A percentile compares a stretch with the other conserved stretches of the same genome.
Conservation (phyloP, 2,329 filamentous ascomycete genomes). For the Endoconidiophora laricicola region DNA sequence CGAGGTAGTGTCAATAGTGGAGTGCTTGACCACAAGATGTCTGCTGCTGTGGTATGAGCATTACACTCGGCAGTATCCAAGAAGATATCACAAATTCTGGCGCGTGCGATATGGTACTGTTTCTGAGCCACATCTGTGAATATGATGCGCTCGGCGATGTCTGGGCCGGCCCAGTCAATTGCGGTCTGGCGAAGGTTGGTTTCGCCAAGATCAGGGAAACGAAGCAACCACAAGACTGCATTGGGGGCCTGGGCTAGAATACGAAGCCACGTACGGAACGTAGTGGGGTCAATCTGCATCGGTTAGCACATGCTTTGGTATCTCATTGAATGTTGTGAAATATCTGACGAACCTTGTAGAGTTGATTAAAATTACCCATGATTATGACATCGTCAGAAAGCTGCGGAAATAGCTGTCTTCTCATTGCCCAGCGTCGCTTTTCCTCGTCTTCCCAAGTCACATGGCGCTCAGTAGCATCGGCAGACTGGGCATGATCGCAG, state of each 20-base stretch:
- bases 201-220: constrained; percentile 88
- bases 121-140: constrained; percentile 98
- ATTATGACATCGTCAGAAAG: constrained; percentile 75
- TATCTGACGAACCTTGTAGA: constrained; percentile 68
- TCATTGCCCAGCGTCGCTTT: constrained; percentile 71
- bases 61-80: constrained; percentile 97
- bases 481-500: constrained; percentile 88
- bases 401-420: constrained; percentile 75
- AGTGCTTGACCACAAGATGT: constrained; percentile 91
- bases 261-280: constrained; percentile 87
- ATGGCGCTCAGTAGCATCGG: constrained; percentile 48
- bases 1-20: constrained; percentile 78
- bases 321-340: neutral
- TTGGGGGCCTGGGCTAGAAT: constrained; percentile 76
- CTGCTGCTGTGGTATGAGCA: constrained; percentile 90
- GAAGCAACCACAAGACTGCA: constrained; percentile 85
- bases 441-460: constrained; percentile 77
- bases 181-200: constrained; percentile 69
- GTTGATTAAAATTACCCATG: constrained; percentile 92
- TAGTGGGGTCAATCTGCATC: constrained; percentile 79
- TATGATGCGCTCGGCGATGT: constrained; percentile 71
- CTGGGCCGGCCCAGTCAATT: constrained; percentile 62
- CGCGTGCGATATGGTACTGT: constrained; percentile 79
- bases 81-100: constrained; percentile 83
- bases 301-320: neutral